A percentile compares a stretch with the other conserved stretches of the same genome.
Conservation (phyloP, 2,329 filamentous ascomycete species). For the Graphium sp. region DNA sequence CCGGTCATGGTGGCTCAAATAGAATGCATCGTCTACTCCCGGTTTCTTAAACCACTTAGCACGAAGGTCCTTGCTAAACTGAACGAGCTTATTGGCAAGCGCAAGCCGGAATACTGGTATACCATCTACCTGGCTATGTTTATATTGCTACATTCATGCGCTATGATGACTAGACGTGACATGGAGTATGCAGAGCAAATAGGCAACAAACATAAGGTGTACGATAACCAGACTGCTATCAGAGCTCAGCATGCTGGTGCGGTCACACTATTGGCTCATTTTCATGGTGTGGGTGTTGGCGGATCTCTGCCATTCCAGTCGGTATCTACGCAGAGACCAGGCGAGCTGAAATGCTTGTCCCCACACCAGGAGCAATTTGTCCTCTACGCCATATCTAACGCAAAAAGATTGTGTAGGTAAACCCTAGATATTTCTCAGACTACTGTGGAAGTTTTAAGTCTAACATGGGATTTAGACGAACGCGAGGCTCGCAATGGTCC, state of each 20-base stretch:
- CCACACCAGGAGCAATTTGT: too few relatives aligned
- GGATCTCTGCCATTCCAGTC: neutral
- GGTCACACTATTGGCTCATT: conserved; percentile 3
- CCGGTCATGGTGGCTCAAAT: conserved; percentile 4
- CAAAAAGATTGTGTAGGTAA: too few relatives aligned
- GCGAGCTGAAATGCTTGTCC: too few relatives aligned
- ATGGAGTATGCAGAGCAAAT: conserved; percentile 3
- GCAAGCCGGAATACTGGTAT: neutral
- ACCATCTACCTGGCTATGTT: conserved; percentile 3
- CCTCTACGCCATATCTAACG: too few relatives aligned
- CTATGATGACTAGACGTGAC: conserved; percentile 3
- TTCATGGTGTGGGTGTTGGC: conserved; percentile 1
- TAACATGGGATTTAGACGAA: too few relatives aligned
- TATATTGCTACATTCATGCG: conserved; percentile 4
- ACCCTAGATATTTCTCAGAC: too few relatives aligned
- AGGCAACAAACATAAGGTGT: neutral
- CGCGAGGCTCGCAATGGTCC: too few relatives aligned
- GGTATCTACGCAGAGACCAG: neutral
- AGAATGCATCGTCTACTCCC: conserved; percentile 4
- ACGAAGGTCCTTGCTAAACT: neutral
- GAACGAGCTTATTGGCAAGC: neutral
- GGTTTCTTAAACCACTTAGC: conserved; percentile 1
- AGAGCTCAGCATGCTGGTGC: neutral
- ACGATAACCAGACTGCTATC: conserved; percentile 2
- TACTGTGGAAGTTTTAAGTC: too few relatives aligned